Conservation (phyloP, 2,329 filamentous ascomycete species). For the Shiraia bambusicola region DNA sequence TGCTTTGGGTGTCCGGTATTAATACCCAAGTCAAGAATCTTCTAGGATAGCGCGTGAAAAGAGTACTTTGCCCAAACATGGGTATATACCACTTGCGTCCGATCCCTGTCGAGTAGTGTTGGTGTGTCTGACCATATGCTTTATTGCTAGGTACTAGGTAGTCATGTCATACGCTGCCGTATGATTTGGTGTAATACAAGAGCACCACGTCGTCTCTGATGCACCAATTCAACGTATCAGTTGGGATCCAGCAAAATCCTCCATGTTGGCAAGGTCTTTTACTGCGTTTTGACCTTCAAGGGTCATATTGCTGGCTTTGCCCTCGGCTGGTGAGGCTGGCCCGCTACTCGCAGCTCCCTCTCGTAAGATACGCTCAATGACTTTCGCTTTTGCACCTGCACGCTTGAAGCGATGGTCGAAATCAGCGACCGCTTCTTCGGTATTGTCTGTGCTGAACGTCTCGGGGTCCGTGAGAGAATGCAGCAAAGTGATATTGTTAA, state of each 20-base stretch:
- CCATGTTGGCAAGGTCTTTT: slow-evolving; percentile 34
- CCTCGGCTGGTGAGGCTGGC: slow-evolving; percentile 33
- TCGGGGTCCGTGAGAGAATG: slow-evolving; percentile 77
- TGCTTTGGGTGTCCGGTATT: slow-evolving; percentile 16
- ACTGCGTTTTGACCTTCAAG: slow-evolving; percentile 15
- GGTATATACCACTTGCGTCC: slow-evolving; percentile 1
- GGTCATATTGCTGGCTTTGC: slow-evolving; percentile 18
- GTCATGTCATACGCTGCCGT: not conserved
- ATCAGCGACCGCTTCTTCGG: slow-evolving; percentile 84
- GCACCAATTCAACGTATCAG: slow-evolving; percentile 20
- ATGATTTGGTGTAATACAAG: not conserved
- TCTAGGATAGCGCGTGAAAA: slow-evolving; percentile 30
- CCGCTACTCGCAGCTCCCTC: slow-evolving; percentile 11
- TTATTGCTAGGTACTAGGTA: not conserved
- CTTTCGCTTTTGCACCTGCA: slow-evolving; percentile 78
- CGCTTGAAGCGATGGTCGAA: slow-evolving; percentile 87
- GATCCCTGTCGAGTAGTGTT: not conserved
- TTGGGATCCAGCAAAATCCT: slow-evolving; percentile 37
- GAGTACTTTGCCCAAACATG: slow-evolving; percentile 21
- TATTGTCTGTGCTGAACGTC: slow-evolving; percentile 77
- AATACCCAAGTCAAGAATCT: slow-evolving; percentile 20
- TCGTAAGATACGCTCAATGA: slow-evolving; percentile 72
- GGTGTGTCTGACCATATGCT: not conserved
- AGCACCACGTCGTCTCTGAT: slow-evolving; percentile 3
- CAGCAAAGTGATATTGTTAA: slow-evolving; percentile 74